Conservation (phyloP, 306 rosid genomes). For the Dryas alaskensis region DNA sequence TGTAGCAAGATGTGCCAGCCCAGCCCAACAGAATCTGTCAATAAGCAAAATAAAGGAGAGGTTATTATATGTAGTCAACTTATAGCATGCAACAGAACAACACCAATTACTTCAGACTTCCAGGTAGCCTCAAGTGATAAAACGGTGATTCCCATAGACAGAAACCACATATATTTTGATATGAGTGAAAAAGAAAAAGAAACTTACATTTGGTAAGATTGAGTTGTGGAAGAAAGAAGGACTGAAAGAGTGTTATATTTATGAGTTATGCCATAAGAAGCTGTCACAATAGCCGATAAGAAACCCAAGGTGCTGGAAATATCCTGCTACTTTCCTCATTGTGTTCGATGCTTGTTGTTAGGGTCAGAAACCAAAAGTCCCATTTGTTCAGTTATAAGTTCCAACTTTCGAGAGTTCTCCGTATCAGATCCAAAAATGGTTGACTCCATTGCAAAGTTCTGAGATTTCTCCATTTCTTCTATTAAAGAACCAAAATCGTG, state of each 20-base stretch:
- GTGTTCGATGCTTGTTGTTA: conserved; percentile 19
- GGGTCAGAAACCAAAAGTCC: conserved; percentile 42
- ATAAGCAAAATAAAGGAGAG: neutral
- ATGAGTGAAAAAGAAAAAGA: neutral
- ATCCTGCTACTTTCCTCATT: neutral
- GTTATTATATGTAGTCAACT: neutral
- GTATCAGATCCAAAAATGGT: conserved; percentile 19
- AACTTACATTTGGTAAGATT: conserved; percentile 14
- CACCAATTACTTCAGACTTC: neutral
- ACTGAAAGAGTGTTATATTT: neutral
- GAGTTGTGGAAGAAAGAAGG: conserved; percentile 6
- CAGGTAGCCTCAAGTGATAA: neutral
- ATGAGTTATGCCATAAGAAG: neutral
- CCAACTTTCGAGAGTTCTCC: conserved; percentile 38
- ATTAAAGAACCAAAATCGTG: conserved; percentile 41
- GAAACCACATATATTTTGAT: neutral
- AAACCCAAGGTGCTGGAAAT: neutral
- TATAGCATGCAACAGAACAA: neutral
- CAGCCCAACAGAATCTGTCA: neutral
- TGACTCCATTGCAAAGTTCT: conserved; percentile 27
- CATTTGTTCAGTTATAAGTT: conserved; percentile 42
- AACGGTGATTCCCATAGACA: neutral
- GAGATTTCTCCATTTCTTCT: conserved; percentile 51
- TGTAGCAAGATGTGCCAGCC: neutral
- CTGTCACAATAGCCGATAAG: neutral